Evolutionary conservation across 129 eudicot species (phyloP), one percentile per base, ranked within the genome.

Genomic region (Artemisia annua): DNA sequence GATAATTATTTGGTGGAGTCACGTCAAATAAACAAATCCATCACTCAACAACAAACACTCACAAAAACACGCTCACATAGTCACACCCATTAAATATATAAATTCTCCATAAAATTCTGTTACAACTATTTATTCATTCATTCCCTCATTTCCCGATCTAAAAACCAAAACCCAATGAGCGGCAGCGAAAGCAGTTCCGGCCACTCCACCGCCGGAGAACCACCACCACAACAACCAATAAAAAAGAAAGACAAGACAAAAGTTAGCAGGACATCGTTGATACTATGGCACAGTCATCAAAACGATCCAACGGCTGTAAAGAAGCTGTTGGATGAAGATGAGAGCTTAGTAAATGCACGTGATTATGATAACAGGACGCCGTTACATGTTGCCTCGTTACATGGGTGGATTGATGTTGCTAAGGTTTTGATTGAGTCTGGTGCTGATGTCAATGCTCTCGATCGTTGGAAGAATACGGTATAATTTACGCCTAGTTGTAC

Each of bases 401-500:
- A 93, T 70, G 98, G 97, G 22, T 93, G 89, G 97, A 74, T 90
- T 80, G 93, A 90, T 17, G 95, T 89, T 1, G 98, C 96, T 66
- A 84, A 85, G 78, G 77, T 86, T 60, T 85, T 93, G 78, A 82
- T 93, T 53, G 96, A 89, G 63, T 79, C 63, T 65, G 89, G 94
- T 48, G 98, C 98, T 16, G 97, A 93, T 54, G 95, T 93, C 75
- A 93, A 93, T 84, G 92, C 96, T 18, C 97, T 80, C 13, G 98
- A 93, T 86, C 98, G 97, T 10, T 93, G 98, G 98, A 93, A 81
- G 56, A 93, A 93, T 82, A 93, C 98, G 73, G 98, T 93, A 24
- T 24, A 20, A 20, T 20, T 20, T 20, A 20, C 0, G 22, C 22
- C 22, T 20, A 20, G 22, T 20, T 20, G 22, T 20, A 20, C 22